A percentile compares a stretch with the other conserved stretches of the same genome.
Conservation (phyloP, 768 basidiomycete species). For the Pholiota microspora region DNA sequence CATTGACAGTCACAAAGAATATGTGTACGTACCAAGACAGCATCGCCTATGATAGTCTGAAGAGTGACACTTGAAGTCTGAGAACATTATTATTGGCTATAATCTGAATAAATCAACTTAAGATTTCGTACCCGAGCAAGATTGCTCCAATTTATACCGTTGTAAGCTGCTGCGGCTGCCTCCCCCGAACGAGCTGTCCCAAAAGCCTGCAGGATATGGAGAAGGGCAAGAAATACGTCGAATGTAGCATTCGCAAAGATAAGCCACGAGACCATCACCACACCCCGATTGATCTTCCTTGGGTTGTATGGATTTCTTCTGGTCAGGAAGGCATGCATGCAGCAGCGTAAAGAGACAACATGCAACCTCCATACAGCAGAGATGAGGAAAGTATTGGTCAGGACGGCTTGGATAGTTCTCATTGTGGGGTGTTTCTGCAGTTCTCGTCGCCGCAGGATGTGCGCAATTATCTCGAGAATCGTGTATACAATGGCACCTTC, state of each 20-base stretch:
- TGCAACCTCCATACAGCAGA: constrained; percentile 10
- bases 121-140: constrained; percentile 7
- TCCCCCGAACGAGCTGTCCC: constrained; percentile 4
- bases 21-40: constrained; percentile 7
- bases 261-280: constrained; percentile 2
- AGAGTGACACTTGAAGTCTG: constrained; percentile 2
- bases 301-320: background rate
- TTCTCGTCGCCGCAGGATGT: too few species aligned
- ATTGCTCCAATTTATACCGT: constrained; percentile 14
- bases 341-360: constrained; percentile 7
- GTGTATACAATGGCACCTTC: too few species aligned
- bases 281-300: constrained; percentile 7
- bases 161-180: background rate
- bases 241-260: constrained; percentile 6
- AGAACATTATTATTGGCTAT: too few species aligned
- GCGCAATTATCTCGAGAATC: too few species aligned
- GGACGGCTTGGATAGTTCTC: background rate
- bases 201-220: constrained; percentile 13
- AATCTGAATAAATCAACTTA: too few species aligned
- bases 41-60: constrained; percentile 14
- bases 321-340: constrained; percentile 5
- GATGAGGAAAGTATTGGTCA: constrained; percentile 8
- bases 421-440: background rate
- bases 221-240: constrained; percentile 7
- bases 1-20: background rate